Evolutionary conservation across 2,329 filamentous ascomycete genomes (phyloP).

Genomic region (Diaporthe eres): DNA sequence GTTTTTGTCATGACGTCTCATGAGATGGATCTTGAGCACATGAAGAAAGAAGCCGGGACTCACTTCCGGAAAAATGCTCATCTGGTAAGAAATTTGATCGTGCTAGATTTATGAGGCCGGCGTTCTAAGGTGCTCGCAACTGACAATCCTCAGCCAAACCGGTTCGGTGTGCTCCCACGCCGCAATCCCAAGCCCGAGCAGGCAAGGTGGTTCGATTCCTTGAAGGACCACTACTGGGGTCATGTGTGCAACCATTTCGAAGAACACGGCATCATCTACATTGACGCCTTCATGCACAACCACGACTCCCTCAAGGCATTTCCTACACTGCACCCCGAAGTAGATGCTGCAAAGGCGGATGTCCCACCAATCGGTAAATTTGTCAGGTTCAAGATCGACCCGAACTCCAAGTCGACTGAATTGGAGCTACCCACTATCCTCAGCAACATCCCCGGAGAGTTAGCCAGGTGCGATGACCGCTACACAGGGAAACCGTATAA

Average conservation of each 20-base stretch:
- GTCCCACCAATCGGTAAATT: constrained; percentile 5
- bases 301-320: background rate
- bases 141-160: background rate
- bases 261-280: background rate
- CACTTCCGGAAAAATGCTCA: constrained; percentile 7
- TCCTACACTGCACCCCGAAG: background rate
- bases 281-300: constrained; percentile 3
- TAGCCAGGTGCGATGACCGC: background rate
- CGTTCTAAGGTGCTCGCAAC: background rate
- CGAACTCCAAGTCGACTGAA: background rate
- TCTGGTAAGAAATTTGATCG: background rate
- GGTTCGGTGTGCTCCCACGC: background rate
- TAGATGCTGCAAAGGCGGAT: constrained; percentile 5
- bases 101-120: background rate
- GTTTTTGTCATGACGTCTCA: background rate
- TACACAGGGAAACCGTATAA: background rate
- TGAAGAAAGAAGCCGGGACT: constrained; percentile 4
- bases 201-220: constrained; percentile 10
- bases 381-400: constrained; percentile 13
- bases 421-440: background rate
- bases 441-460: background rate
- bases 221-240: constrained; percentile 1
- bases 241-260: constrained; percentile 9
- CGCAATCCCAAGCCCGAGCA: constrained; percentile 6
- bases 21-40: background rate